These are phyloP conservation scores for Cyamopsis tetragonoloba DNA, from an alignment of 306 rosid genomes.

Conservation along the genomic window DNA sequence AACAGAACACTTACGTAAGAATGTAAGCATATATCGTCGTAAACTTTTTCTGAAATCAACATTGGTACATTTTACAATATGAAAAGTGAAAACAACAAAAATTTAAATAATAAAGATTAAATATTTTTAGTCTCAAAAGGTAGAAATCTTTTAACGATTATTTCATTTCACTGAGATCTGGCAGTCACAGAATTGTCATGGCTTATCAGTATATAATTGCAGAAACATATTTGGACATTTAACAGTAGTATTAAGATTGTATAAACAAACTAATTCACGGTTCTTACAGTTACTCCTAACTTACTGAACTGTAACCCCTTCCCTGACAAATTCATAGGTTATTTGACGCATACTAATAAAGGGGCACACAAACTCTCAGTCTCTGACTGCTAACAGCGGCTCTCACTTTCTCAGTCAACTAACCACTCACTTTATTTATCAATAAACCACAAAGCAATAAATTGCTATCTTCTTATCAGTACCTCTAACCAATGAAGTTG, in stretches of 20 bases:
- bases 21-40: background rate
- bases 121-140: constrained; percentile 6
- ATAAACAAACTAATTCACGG: background rate
- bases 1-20: constrained; percentile 9
- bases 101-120: background rate
- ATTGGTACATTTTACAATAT: background rate
- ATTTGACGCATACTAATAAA: background rate
- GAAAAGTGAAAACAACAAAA: constrained; percentile 13
- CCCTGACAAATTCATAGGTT: too few relatives aligned
- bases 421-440: background rate
- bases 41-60: background rate
- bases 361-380: background rate
- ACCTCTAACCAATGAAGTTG: background rate
- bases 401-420: background rate
- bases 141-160: background rate
- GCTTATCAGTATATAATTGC: background rate
- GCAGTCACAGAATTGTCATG: background rate
- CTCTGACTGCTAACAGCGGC: background rate
- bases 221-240: background rate
- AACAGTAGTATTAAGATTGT: background rate
- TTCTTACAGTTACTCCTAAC: background rate
- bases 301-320: background rate
- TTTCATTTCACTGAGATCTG: background rate
- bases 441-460: background rate
- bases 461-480: background rate